phyloP scores from a whole-genome alignment of 108 stramenopile species.

The Discostella stelligeroides region DNA sequence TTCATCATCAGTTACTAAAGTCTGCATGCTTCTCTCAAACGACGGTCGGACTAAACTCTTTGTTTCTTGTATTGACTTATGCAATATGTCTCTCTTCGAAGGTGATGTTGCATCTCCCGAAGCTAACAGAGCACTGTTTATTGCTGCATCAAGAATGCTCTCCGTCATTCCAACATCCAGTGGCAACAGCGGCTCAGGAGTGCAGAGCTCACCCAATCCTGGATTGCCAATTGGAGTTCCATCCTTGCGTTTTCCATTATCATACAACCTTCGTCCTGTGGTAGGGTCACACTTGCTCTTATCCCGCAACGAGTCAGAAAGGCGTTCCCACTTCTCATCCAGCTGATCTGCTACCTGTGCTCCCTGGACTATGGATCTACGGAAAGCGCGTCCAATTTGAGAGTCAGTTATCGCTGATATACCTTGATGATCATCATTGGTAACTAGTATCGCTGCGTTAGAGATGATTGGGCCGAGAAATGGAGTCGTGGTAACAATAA shows the following conservation, averaged over 20 bases:
- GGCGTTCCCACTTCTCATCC: constrained; percentile 60
- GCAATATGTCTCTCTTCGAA: constrained; percentile 13
- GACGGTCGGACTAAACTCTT: constrained; percentile 49
- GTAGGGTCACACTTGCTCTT: constrained; percentile 55
- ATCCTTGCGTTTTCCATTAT: constrained; percentile 63
- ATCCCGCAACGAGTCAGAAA: constrained; percentile 51
- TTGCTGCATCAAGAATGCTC: constrained; percentile 33
- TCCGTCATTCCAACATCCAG: constrained; percentile 28
- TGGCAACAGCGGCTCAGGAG: constrained; percentile 41
- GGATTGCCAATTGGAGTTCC: constrained; percentile 66
- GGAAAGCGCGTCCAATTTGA: constrained; percentile 46
- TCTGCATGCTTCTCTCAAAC: constrained; percentile 51
- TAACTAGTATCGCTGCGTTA: constrained; percentile 2
- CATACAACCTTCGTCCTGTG: constrained; percentile 58
- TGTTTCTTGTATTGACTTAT: constrained; percentile 36
- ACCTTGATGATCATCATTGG: constrained; percentile 41
- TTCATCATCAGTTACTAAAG: constrained; percentile 35
- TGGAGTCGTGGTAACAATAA: neutral
- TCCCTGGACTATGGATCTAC: constrained; percentile 42
- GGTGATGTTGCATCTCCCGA: neutral
- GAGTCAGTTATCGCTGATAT: constrained; percentile 55
- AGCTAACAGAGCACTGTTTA: constrained; percentile 31
- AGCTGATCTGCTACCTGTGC: constrained; percentile 57
- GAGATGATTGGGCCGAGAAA: constrained; percentile 23
- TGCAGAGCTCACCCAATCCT: constrained; percentile 57